phyloP scores from a whole-genome alignment of 2,329 filamentous ascomycete species.

The Kalaharituber pfeilii region DNA sequence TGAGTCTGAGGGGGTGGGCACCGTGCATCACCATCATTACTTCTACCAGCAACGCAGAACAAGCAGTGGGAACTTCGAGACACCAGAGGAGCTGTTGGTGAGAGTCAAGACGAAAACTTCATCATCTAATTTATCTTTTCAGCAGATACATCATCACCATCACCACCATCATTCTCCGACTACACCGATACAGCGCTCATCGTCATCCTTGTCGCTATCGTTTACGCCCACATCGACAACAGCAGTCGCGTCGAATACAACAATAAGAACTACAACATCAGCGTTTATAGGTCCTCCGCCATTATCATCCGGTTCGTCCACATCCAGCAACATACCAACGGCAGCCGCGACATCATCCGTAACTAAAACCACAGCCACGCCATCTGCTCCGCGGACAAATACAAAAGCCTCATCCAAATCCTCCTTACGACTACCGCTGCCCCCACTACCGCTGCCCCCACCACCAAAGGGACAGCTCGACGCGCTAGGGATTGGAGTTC shows the following conservation, averaged over 20 bases:
- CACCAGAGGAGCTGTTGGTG: background rate
- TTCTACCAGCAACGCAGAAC: background rate
- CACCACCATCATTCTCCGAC: background rate
- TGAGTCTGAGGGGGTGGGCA: slow-evolving; percentile 1
- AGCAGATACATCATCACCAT: background rate
- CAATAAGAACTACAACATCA: background rate
- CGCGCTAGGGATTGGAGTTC: slow-evolving; percentile 5
- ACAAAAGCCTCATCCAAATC: slow-evolving; percentile 10
- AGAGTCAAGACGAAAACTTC: background rate
- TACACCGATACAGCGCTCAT: background rate
- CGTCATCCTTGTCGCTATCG: background rate
- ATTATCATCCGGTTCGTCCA: background rate
- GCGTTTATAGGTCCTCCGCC: background rate
- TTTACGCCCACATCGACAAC: background rate
- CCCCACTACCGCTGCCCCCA: slow-evolving; percentile 15
- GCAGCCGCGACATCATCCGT: background rate
- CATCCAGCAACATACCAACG: background rate
- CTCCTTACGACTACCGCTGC: slow-evolving; percentile 13
- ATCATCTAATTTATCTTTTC: slow-evolving; percentile 1
- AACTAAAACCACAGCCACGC: background rate
- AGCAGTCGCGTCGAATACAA: background rate
- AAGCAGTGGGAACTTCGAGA: background rate
- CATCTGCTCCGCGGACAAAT: background rate
- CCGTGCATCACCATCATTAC: background rate
- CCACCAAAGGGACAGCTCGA: slow-evolving; percentile 11